A percentile compares a stretch with the other conserved stretches of the same genome.
phyloP scores from a whole-genome alignment of 163 green algal genomes.

The Smithsoniella earleae region DNA sequence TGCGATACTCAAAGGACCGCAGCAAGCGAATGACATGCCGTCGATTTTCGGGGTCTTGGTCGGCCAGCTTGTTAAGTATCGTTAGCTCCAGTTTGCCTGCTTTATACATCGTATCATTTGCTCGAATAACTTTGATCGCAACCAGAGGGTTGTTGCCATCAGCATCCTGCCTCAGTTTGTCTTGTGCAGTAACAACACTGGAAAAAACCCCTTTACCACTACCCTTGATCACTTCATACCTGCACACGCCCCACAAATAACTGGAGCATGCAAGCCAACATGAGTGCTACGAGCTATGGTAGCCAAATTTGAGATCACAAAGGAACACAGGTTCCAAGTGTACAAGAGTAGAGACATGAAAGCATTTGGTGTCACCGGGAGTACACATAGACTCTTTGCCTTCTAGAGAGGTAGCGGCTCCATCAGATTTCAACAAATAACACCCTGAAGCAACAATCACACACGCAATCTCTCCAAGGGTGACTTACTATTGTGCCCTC shows the following conservation, averaged over 20 bases:
- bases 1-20: slow-evolving; percentile 82
- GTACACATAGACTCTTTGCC: no score
- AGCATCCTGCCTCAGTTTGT: slow-evolving; percentile 43
- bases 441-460: no score
- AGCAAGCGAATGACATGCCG: slow-evolving; percentile 84
- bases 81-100: slow-evolving; percentile 69
- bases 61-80: slow-evolving; percentile 75
- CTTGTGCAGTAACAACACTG: slow-evolving; percentile 78
- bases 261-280: no score
- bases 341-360: no score
- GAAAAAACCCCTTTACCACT: slow-evolving; percentile 89
- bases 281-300: no score
- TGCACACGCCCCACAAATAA: slow-evolving; percentile 16
- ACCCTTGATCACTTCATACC: slow-evolving; percentile 17
- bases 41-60: slow-evolving; percentile 69
- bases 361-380: no score
- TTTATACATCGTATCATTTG: slow-evolving; percentile 96
- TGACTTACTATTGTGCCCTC: no score
- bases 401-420: no score
- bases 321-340: no score
- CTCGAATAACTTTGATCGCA: slow-evolving; percentile 85
- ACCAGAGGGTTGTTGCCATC: slow-evolving; percentile 42
- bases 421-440: no score
- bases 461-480: no score
- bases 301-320: no score